Base-by-base conservation (phyloP, 495 filamentous ascomycete species). In the Aspergillus nidulans region DNA sequence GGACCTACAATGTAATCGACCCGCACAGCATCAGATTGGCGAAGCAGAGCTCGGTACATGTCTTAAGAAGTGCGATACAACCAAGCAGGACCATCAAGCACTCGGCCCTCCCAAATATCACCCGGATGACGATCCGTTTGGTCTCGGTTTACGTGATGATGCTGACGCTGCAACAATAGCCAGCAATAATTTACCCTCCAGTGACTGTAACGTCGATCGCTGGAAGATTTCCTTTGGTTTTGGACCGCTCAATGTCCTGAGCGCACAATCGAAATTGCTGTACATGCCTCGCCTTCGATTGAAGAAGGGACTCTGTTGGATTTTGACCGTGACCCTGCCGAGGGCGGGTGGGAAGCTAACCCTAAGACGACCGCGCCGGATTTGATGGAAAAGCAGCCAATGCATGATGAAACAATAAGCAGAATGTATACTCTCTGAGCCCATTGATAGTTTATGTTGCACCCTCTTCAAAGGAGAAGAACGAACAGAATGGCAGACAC, bases 211-310 rank as follows among this genome's bases (percentile, higher is more conserved):
- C 28, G 10, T 61, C 12, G 45, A 53, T 60, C 49, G 18, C 49
- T 62, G 6, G 63, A 65, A 10, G 58, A 7, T 52, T 65, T 15
- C 55, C n/a, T n/a, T 63, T 20, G 63, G 55, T 28, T 65, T 65
- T 38, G 63, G 63, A 8, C 44, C 56, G 13, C 39, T 57, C 9
- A 24, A 48, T 4, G 16, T 40, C 9, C 49, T 45, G 9, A 48
- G 30, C 13, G 13, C 34, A 0, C 41, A 56, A 6, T 24, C 53
- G 7, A 46, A 38, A 2, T 34, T 46, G 2, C n/a, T 36, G n/a
- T 21, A 18, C 1, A 41, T 15, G n/a, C 36, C 23, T 38, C 42
- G 20, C 18, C 3, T 55, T 16, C 44, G 18, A 7, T 40, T 12
- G 24, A 28, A 21, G 43, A 40, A 26, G 23, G 6, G 1, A 34